These are phyloP conservation scores for Teratosphaeria zuluensis DNA, from an alignment of 2,329 filamentous ascomycete genomes.

Conservation along the genomic window DNA sequence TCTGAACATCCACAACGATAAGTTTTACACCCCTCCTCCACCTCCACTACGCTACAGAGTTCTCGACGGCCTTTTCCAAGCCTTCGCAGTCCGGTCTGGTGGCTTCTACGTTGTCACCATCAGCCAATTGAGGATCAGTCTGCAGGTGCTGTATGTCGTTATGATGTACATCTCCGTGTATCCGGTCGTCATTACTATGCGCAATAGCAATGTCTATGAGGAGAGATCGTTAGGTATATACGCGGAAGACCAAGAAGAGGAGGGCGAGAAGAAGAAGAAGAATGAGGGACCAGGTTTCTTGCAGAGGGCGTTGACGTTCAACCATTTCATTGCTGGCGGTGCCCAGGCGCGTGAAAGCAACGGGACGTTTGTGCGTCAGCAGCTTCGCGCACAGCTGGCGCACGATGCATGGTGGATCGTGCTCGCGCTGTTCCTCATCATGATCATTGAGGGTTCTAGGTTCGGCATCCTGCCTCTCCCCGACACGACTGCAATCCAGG, in stretches of 20 bases:
- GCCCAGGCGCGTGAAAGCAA: conserved; percentile 15
- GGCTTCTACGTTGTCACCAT: conserved; percentile 41
- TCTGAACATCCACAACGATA: conserved; percentile 46
- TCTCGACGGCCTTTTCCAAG: conserved; percentile 51
- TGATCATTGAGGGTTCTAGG: conserved; percentile 32
- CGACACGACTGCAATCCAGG: not conserved
- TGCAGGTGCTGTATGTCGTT: conserved; percentile 50
- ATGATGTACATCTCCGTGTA: conserved; percentile 60
- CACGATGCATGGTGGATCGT: conserved; percentile 39
- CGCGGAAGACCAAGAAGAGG: conserved; percentile 21
- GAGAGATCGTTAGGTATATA: conserved; percentile 54
- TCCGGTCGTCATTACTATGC: conserved; percentile 52
- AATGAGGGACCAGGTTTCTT: conserved; percentile 3
- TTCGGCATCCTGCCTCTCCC: conserved; percentile 15
- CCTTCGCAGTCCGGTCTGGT: conserved; percentile 41
- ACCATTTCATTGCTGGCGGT: conserved; percentile 7
- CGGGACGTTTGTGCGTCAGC: conserved; percentile 31
- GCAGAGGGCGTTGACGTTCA: conserved; percentile 5
- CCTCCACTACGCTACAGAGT: conserved; percentile 40
- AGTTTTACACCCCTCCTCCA: conserved; percentile 29
- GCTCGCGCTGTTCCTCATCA: conserved; percentile 37
- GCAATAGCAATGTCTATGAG: conserved; percentile 53
- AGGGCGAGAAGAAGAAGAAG: conserved; percentile 1
- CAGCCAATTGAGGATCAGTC: conserved; percentile 41
- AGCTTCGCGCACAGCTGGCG: conserved; percentile 37